phyloP scores from a whole-genome alignment of 2,329 filamentous ascomycete species.

The Pyrenochaeta sp. region DNA sequence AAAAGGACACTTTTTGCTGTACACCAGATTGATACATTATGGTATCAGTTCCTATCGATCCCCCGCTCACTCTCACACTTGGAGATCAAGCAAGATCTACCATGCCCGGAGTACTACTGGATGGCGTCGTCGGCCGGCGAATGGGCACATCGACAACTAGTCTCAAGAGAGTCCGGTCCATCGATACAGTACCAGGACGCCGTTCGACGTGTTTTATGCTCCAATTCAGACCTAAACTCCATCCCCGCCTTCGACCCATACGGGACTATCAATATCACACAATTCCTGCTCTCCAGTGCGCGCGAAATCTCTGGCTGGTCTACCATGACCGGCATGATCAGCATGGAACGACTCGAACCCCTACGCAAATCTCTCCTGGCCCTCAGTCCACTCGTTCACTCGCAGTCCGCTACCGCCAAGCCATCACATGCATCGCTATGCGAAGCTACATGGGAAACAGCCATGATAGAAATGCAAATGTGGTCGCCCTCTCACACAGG shows the following conservation, averaged over 20 bases:
- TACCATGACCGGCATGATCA: conserved; percentile 33
- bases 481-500: conserved; percentile 36
- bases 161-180: conserved; percentile 9
- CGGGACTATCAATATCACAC: conserved; percentile 31
- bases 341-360: conserved; percentile 29
- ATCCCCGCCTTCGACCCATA: conserved; percentile 32
- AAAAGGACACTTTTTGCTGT: conserved; percentile 30
- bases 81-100: conserved; percentile 33
- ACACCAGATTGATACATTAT: conserved; percentile 31
- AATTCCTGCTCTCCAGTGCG: conserved; percentile 33
- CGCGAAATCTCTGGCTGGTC: conserved; percentile 35
- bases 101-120: conserved; percentile 29
- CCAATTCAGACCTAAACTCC: conserved; percentile 12
- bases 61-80: conserved; percentile 33
- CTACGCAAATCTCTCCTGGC: conserved; percentile 24
- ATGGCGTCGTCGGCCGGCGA: conserved; percentile 20
- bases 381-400: conserved; percentile 17
- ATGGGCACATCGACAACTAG: conserved; percentile 26
- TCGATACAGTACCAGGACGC: conserved; percentile 24
- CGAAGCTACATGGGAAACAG: conserved; percentile 31
- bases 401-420: conserved; percentile 1
- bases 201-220: conserved; percentile 24
- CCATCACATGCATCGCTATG: conserved; percentile 17
- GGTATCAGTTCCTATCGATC: conserved; percentile 34
- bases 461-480: conserved; percentile 36